These are phyloP conservation scores for Porphyridium purpureum DNA, from an alignment of 23 red algal species.

Conservation along the genomic window DNA sequence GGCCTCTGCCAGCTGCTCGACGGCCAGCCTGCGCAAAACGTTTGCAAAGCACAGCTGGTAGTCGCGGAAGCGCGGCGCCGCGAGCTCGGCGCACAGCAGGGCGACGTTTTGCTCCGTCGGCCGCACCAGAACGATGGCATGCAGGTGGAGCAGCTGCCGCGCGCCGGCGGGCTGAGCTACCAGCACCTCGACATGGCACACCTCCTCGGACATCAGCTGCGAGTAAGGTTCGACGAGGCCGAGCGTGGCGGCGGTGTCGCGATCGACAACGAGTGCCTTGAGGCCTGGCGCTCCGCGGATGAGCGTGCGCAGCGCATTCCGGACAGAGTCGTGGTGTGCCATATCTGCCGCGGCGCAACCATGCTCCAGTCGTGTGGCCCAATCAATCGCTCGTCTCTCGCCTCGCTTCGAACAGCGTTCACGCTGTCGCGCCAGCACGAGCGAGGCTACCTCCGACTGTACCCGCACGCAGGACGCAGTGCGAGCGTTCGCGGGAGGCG, in stretches of 20 bases:
- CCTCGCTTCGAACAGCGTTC: no score
- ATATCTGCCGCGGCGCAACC: no score
- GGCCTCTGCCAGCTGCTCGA: slow-evolving; percentile 94
- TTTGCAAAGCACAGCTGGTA: slow-evolving; percentile 82
- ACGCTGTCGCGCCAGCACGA: no score
- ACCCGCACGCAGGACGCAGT: no score
- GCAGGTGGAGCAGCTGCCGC: slow-evolving; percentile 27
- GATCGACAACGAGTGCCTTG: slow-evolving; percentile 87
- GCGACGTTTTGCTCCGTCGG: slow-evolving; percentile 63
- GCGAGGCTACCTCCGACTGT: no score
- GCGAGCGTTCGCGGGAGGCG: no score
- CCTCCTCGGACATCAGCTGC: slow-evolving; percentile 21
- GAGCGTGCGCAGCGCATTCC: slow-evolving; percentile 13
- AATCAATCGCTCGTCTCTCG: no score
- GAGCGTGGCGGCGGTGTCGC: slow-evolving; percentile 41
- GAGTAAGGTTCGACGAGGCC: slow-evolving; percentile 26
- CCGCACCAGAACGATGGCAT: slow-evolving; percentile 54
- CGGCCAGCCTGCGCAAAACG: slow-evolving; percentile 31
- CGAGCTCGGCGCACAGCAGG: slow-evolving; percentile 45
- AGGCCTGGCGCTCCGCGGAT: slow-evolving; percentile 18
- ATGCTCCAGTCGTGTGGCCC: no score
- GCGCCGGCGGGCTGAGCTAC: slow-evolving; percentile 3
- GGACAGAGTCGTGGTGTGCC: slow-evolving; percentile 15
- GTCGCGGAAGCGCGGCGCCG: slow-evolving; percentile 32
- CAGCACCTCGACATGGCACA: slow-evolving; percentile 42